Percentiles rank a stretch among this genome's conserved stretches.
These are phyloP conservation scores for Zelopaecilomyces penicillatus DNA, from an alignment of 2,329 filamentous ascomycete species.

Conservation along the genomic window DNA sequence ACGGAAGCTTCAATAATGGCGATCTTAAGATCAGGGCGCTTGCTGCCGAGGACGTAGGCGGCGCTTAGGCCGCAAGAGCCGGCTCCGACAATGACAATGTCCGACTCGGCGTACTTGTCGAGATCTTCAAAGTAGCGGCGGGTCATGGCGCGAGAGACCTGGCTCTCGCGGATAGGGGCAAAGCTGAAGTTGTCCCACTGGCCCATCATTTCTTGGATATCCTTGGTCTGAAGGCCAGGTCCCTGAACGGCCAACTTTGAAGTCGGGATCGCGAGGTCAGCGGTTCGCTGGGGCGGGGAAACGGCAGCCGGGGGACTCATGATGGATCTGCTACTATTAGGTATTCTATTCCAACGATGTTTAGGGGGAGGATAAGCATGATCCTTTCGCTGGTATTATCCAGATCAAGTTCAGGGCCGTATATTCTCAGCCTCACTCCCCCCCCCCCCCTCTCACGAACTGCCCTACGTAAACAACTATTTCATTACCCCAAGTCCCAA, in stretches of 20 bases:
- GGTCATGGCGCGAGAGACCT: conserved; percentile 90
- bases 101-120: conserved; percentile 81
- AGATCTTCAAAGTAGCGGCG: conserved; percentile 87
- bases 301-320: conserved; percentile 77
- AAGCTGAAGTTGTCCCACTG: conserved; percentile 81
- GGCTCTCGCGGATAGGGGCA: conserved; percentile 79
- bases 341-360: conserved; percentile 13
- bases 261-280: conserved; percentile 35
- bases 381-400: conserved; percentile 99
- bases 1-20: conserved; percentile 85
- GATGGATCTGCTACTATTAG: conserved; percentile 30
- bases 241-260: conserved; percentile 31
- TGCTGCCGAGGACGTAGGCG: conserved; percentile 74
- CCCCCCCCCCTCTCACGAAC: conserved; percentile 8
- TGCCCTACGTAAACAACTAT: background rate
- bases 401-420: conserved; percentile 93
- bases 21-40: conserved; percentile 83
- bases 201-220: conserved; percentile 57
- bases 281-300: conserved; percentile 45
- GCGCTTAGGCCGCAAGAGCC: conserved; percentile 81
- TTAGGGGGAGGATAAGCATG: conserved; percentile 57
- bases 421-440: conserved; percentile 62
- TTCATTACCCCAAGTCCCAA: background rate
- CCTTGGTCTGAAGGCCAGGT: conserved; percentile 29
- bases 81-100: conserved; percentile 88